These are phyloP conservation scores for Suhomyces kilbournensis DNA, from an alignment of 805 yeast genomes.

Conservation along the genomic window DNA sequence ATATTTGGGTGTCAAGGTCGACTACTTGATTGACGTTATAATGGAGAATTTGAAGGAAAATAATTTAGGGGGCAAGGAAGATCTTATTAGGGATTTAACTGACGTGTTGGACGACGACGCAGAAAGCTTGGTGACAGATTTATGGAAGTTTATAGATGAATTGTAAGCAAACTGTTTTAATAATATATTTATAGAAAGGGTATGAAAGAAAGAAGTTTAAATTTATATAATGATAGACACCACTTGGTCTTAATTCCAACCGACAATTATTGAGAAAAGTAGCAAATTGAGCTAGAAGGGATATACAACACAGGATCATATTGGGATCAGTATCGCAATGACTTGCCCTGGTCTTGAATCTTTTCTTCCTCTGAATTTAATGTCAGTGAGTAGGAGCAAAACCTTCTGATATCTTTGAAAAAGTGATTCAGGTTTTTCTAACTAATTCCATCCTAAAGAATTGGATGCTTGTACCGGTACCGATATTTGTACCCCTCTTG, in stretches of 20 bases:
- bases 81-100: constrained; percentile 42
- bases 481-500: constrained; percentile 49
- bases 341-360: background rate
- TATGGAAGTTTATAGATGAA: constrained; percentile 26
- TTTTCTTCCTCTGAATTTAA: background rate
- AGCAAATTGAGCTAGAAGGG: background rate
- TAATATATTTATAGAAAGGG: background rate
- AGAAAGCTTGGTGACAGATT: constrained; percentile 35
- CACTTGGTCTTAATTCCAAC: background rate
- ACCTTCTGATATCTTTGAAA: background rate
- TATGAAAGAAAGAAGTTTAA: background rate
- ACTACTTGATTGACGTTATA: constrained; percentile 45
- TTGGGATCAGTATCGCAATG: no score
- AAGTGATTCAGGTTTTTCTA: background rate
- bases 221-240: background rate
- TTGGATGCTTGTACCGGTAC: constrained; percentile 69
- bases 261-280: background rate
- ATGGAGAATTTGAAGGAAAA: constrained; percentile 31
- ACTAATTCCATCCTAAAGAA: constrained; percentile 62
- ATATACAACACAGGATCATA: no score
- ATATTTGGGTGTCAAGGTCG: constrained; percentile 53
- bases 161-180: background rate
- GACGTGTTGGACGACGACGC: constrained; percentile 55
- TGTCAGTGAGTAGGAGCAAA: background rate
- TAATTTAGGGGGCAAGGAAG: constrained; percentile 29